Percentiles rank a stretch among this genome's conserved stretches.
phyloP scores from a whole-genome alignment of 2,329 filamentous ascomycete genomes.

The Cladosporium sp. region DNA sequence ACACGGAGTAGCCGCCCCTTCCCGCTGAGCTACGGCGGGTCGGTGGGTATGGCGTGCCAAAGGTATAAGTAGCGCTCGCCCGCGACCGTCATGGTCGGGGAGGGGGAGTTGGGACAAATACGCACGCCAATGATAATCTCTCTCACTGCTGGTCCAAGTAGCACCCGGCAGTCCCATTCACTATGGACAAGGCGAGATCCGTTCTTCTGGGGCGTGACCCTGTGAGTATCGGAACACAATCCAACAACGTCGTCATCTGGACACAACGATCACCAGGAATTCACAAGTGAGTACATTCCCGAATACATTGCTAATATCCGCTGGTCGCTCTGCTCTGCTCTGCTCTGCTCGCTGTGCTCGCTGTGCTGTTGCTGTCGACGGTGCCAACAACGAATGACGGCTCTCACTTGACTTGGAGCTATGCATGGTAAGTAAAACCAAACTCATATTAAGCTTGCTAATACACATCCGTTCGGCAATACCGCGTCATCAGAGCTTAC shows the following conservation, averaged over 20 bases:
- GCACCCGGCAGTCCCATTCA: neutral
- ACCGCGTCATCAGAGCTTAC: slow-evolving; percentile 43
- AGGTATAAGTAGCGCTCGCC: neutral
- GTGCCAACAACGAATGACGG: neutral
- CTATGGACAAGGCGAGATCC: neutral
- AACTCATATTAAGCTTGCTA: neutral
- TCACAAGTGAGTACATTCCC: neutral
- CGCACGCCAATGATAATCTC: too few relatives aligned
- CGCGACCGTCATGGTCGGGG: too few relatives aligned
- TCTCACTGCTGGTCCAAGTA: neutral
- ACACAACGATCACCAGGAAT: neutral
- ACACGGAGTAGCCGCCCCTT: neutral
- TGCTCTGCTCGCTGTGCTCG: neutral
- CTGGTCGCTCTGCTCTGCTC: neutral
- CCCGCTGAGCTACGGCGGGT: neutral
- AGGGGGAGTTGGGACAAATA: too few relatives aligned
- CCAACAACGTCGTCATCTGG: neutral
- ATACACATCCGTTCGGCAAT: neutral
- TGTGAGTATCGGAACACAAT: too few relatives aligned
- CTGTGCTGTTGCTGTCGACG: neutral
- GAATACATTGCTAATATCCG: neutral
- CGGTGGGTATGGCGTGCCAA: neutral
- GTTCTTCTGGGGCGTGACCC: neutral
- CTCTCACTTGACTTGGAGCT: neutral
- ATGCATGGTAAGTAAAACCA: neutral